Evolutionary conservation across 345 rosid genomes (phyloP).

Genomic region (Punica granatum): DNA sequence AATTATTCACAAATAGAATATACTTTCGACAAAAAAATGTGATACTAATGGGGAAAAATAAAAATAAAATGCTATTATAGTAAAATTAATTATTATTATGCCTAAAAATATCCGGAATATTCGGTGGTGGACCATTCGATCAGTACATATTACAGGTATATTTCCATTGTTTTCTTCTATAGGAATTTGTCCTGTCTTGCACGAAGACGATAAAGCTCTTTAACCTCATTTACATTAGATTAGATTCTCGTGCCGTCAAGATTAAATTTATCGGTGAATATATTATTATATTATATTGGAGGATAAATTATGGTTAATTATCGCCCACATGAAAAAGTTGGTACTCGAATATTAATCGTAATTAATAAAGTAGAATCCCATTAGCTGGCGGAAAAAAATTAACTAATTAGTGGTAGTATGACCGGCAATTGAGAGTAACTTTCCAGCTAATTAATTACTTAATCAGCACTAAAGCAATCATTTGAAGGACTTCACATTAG

Average conservation of each 20-base stretch:
- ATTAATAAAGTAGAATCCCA: not conserved
- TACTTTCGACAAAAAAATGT: not conserved
- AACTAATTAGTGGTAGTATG: too few relatives aligned
- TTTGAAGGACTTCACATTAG: not conserved
- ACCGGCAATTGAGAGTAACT: not conserved
- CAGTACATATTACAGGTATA: too few relatives aligned
- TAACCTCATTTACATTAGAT: too few relatives aligned
- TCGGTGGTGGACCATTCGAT: not conserved
- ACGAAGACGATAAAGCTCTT: too few relatives aligned
- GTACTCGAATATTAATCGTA: not conserved
- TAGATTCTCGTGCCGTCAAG: too few relatives aligned
- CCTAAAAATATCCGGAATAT: not conserved
- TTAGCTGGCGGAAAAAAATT: not conserved
- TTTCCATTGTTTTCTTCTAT: not conserved
- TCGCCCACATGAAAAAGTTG: too few relatives aligned
- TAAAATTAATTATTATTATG: not conserved
- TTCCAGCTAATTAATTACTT: constrained; percentile 2
- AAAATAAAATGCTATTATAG: not conserved
- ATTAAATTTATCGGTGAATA: too few relatives aligned
- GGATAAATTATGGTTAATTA: too few relatives aligned
- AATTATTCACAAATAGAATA: not conserved
- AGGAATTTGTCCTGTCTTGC: too few relatives aligned
- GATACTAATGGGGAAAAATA: not conserved
- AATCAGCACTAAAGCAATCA: not conserved
- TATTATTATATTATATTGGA: too few relatives aligned